Percentiles rank a stretch among this genome's conserved stretches.
These are phyloP conservation scores for Didymella lethalis DNA, from an alignment of 2,329 filamentous ascomycete genomes.

Conservation along the genomic window DNA sequence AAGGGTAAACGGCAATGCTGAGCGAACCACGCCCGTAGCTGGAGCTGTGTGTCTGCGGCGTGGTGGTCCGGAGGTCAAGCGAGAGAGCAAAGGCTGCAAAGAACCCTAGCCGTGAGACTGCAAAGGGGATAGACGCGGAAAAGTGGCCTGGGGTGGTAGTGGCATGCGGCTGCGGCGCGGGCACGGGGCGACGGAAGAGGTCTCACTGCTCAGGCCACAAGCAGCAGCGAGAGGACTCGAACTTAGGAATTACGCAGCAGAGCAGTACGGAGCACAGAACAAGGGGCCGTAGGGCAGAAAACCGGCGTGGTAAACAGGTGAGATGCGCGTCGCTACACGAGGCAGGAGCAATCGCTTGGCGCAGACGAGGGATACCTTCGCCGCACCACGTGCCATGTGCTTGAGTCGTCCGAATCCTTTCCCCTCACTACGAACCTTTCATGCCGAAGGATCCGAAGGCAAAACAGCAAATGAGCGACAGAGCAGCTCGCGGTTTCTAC, in stretches of 20 bases:
- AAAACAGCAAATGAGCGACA: conserved; percentile 1
- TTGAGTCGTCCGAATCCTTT: background rate
- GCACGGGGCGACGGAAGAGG: conserved; percentile 21
- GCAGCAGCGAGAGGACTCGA: conserved; percentile 15
- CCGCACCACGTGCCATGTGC: conserved; percentile 8
- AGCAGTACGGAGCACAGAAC: conserved; percentile 1
- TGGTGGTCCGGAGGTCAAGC: conserved; percentile 13
- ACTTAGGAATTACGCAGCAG: conserved; percentile 2
- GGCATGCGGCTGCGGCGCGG: conserved; percentile 12
- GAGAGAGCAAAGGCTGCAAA: conserved; percentile 10
- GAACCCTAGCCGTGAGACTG: conserved; percentile 14
- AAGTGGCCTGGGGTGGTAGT: conserved; percentile 20
- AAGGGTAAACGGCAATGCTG: conserved; percentile 21
- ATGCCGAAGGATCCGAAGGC: conserved; percentile 5
- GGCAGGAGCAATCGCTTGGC: conserved; percentile 13
- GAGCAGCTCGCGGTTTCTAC: conserved; percentile 1
- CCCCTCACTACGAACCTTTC: background rate
- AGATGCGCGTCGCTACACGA: conserved; percentile 17
- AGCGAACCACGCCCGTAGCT: conserved; percentile 7
- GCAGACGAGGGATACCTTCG: background rate
- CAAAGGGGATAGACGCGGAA: conserved; percentile 17
- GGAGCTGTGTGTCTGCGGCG: conserved; percentile 15
- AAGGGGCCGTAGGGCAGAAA: conserved; percentile 4
- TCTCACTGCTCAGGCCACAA: conserved; percentile 13
- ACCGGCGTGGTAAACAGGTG: conserved; percentile 13